Conservation (phyloP, 2,329 filamentous ascomycete genomes). For the Sarocladium oryzae region DNA sequence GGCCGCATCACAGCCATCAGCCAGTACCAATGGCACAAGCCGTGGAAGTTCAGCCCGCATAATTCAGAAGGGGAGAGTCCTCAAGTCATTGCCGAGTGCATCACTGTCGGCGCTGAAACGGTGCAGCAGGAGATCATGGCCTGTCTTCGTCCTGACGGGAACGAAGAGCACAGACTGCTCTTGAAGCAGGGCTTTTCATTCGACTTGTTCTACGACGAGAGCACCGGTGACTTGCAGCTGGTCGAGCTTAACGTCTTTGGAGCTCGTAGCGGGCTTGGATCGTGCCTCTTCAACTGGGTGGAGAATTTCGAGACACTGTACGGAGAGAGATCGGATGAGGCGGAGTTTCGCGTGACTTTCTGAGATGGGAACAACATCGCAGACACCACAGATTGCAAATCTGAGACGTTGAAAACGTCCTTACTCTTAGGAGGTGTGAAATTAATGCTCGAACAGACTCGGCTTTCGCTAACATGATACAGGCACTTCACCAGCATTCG, state of each 20-base stretch:
- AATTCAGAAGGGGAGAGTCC: slow-evolving; percentile 11
- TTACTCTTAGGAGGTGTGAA: no score
- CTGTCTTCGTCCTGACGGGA: slow-evolving; percentile 15
- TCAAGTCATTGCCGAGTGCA: slow-evolving; percentile 12
- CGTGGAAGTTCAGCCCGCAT: slow-evolving; percentile 21
- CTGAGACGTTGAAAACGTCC: no score
- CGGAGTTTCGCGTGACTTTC: slow-evolving; percentile 24
- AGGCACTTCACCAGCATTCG: no score
- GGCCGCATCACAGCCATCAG: slow-evolving; percentile 29
- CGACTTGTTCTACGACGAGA: slow-evolving; percentile 32
- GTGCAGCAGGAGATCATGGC: slow-evolving; percentile 22
- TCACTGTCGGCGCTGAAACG: slow-evolving; percentile 15
- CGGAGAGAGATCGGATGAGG: slow-evolving; percentile 18
- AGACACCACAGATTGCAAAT: no score
- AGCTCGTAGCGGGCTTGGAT: slow-evolving; percentile 34
- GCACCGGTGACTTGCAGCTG: slow-evolving; percentile 20
- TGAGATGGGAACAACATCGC: no score
- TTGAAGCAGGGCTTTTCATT: slow-evolving; percentile 35
- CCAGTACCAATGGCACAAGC: slow-evolving; percentile 34
- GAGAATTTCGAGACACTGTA: slow-evolving; percentile 30
- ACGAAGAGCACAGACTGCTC: slow-evolving; percentile 22
- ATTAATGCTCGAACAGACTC: no score
- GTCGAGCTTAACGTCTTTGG: slow-evolving; percentile 41
- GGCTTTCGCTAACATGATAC: no score
- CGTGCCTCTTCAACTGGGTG: slow-evolving; percentile 40